These are phyloP conservation scores for Pythium biforme DNA, from an alignment of 352 stramenopile genomes.

Conservation along the genomic window DNA sequence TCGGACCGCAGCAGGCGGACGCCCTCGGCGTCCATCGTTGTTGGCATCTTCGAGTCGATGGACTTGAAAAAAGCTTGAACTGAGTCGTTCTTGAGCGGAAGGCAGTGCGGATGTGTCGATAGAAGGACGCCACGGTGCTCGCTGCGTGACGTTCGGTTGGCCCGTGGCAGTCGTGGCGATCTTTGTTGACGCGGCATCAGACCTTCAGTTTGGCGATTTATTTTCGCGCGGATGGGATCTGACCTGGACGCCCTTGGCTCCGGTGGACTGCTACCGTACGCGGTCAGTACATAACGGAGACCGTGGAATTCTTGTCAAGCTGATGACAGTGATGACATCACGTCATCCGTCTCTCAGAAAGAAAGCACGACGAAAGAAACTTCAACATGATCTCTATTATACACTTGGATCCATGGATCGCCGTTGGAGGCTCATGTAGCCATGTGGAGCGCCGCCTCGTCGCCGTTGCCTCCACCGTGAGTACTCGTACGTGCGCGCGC, in stretches of 20 bases:
- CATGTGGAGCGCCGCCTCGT: not conserved
- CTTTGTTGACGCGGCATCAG: not conserved
- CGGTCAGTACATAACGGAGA: not conserved
- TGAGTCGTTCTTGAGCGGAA: too few relatives aligned
- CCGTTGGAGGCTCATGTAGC: not conserved
- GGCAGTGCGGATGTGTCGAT: too few relatives aligned
- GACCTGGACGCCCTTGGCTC: not conserved
- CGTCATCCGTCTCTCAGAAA: not conserved
- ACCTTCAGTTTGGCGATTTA: not conserved
- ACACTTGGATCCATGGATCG: not conserved
- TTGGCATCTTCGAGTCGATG: not conserved
- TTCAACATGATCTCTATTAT: slow-evolving; percentile 4
- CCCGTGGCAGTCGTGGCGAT: not conserved
- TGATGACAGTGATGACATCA: too few relatives aligned
- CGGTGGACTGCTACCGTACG: not conserved
- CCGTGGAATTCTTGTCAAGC: too few relatives aligned
- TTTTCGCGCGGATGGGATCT: not conserved
- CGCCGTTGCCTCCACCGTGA: not conserved
- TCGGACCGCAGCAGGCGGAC: slow-evolving; percentile 20
- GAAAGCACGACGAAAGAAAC: not conserved
- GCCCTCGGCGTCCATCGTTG: slow-evolving; percentile 14
- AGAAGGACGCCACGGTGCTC: too few relatives aligned
- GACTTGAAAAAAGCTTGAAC: too few relatives aligned
- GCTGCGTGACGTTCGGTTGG: not conserved
- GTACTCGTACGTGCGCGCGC: slow-evolving; percentile 35